A percentile compares a stretch with the other conserved stretches of the same genome.
Conservation (phyloP, 495 filamentous ascomycete species). For the Entonaema liquescens region DNA sequence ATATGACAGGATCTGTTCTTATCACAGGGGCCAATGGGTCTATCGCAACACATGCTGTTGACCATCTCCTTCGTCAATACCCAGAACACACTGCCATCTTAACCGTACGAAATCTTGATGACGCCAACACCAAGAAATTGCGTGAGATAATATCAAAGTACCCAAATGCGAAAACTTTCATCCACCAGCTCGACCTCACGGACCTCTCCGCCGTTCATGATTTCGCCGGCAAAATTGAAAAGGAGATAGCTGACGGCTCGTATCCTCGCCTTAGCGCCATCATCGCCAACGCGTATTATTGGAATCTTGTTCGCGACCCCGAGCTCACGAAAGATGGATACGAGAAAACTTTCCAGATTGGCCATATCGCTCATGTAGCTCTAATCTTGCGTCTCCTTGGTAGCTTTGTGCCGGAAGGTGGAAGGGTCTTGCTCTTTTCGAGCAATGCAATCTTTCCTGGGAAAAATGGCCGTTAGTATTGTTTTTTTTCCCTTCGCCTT, state of each 20-base stretch:
- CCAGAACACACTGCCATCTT: slow-evolving; percentile 48
- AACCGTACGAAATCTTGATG: slow-evolving; percentile 52
- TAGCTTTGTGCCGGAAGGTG: slow-evolving; percentile 48
- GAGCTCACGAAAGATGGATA: slow-evolving; percentile 52
- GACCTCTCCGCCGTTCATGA: slow-evolving; percentile 45
- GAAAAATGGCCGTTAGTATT: slow-evolving; percentile 35
- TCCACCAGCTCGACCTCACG: slow-evolving; percentile 52
- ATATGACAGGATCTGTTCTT: slow-evolving; percentile 50
- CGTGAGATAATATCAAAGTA: slow-evolving; percentile 44
- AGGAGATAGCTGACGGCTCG: slow-evolving; percentile 41
- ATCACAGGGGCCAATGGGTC: slow-evolving; percentile 61
- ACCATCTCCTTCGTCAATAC: slow-evolving; percentile 49
- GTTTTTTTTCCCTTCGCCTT: too few species aligned
- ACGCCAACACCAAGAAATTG: slow-evolving; percentile 54
- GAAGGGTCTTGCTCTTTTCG: slow-evolving; percentile 51
- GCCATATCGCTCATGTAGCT: slow-evolving; percentile 53
- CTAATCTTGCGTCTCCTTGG: slow-evolving; percentile 53
- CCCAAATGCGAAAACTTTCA: slow-evolving; percentile 39
- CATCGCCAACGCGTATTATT: slow-evolving; percentile 56
- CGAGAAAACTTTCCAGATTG: slow-evolving; percentile 56
- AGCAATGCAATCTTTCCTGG: slow-evolving; percentile 52
- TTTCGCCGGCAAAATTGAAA: slow-evolving; percentile 41
- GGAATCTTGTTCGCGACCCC: slow-evolving; percentile 47
- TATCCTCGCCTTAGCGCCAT: slow-evolving; percentile 49
- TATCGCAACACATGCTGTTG: slow-evolving; percentile 52